Evolutionary conservation across 1,284 basidiomycete species (phyloP), one percentile per base, ranked within the genome.

Genomic region (Takashimella tepidaria): DNA sequence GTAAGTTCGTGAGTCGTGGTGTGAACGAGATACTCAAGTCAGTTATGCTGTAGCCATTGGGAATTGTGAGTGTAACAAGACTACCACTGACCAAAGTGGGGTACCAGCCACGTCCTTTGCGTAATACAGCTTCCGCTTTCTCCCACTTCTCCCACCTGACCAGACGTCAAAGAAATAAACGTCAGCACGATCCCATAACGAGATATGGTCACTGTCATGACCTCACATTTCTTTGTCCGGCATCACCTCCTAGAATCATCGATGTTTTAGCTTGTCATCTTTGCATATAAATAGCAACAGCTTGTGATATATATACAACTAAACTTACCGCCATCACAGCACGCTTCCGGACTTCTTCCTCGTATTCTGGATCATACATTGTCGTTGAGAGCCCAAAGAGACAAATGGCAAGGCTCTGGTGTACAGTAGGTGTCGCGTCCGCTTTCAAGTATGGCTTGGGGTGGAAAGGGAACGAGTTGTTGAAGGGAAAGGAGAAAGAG

Each of bases 71-170:
- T n/a, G n/a, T n/a, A n/a, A n/a, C n/a, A n/a, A n/a, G n/a, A n/a
- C n/a, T 20, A 12, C 12, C 24, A 55, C 66, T 56, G 23, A 68
- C 66, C 26, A 73, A 55, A 22, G 61, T 55, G 25, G 71, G 71
- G 53, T 69, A 69, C 64, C 69, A 73, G 24, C 71, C 71, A 54
- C 69, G 52, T 1, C 69, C 71, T 60, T 71, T 63, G 22, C 71
- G 57, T 3, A 72, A 57, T 5, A 64, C 65, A 24, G 70, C 70
- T 55, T 73, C 71, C 8, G 66, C 70, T 54, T 61, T 60, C 49
- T 65, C 68, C 69, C 70, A 73, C 50, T 64, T 66, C n/a, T 55
- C 47, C 69, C 70, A 72, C 54, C 64, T 63, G 53, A n/a, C n/a
- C n/a, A n/a, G n/a, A n/a, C n/a, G n/a, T n/a, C n/a, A 31, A 23